phyloP scores from a whole-genome alignment of 139 green algal genomes.

The Raphidocelis subcapitata region DNA sequence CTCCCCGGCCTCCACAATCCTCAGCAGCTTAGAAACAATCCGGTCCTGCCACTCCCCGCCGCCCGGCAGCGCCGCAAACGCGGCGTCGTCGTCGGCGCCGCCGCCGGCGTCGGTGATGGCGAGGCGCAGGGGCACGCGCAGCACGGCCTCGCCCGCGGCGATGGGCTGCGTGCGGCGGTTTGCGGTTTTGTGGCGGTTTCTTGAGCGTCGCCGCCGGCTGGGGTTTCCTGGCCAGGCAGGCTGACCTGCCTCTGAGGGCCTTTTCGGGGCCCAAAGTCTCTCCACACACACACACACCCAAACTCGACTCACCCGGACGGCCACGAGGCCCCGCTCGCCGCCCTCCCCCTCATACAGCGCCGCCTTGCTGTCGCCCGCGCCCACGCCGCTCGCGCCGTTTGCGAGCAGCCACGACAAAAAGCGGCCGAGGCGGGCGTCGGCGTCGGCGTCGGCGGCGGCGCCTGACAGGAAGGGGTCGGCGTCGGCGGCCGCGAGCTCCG shows the following conservation, averaged over 20 bases:
- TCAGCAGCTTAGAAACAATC: slow-evolving; percentile 70
- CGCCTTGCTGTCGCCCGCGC: slow-evolving; percentile 42
- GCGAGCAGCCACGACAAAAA: too few species aligned
- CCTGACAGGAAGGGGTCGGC: too few species aligned
- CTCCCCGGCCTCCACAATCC: slow-evolving; percentile 35
- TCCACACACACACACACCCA: too few species aligned
- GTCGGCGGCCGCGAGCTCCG: too few species aligned
- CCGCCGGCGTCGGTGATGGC: slow-evolving; percentile 68
- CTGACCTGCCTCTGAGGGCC: too few species aligned
- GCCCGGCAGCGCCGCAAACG: not conserved
- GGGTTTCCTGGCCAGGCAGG: too few species aligned
- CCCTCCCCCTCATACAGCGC: slow-evolving; percentile 44
- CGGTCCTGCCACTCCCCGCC: slow-evolving; percentile 62
- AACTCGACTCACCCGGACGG: slow-evolving; percentile 41
- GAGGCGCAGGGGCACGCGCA: slow-evolving; percentile 65
- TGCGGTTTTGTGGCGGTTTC: too few species aligned
- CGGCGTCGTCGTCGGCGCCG: slow-evolving; percentile 51
- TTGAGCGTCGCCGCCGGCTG: too few species aligned
- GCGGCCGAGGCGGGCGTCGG: too few species aligned
- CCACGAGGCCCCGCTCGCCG: slow-evolving; percentile 55
- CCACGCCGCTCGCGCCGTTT: slow-evolving; percentile 50
- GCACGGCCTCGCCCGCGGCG: slow-evolving; percentile 36
- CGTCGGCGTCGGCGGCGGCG: too few species aligned
- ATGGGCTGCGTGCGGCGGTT: slow-evolving; percentile 24
- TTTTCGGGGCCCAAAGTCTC: too few species aligned